phyloP scores from a whole-genome alignment of 176 grass and related monocot genomes.

The Rhynchospora breviuscula region DNA sequence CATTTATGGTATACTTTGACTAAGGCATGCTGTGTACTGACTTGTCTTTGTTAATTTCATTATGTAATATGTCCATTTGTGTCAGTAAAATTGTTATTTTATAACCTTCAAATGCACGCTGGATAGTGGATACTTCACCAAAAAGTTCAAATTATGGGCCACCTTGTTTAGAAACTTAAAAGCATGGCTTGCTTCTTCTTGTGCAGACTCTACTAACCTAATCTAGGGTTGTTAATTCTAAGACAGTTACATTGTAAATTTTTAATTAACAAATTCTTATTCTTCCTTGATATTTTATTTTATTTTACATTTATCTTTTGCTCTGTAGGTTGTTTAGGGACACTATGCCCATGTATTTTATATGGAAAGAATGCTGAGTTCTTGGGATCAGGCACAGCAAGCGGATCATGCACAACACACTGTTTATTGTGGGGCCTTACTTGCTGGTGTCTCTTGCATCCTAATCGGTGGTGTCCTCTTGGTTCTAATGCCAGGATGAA shows the following conservation, averaged over 20 bases:
- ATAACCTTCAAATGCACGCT: neutral
- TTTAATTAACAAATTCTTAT: neutral
- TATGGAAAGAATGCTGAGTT: constrained; percentile 91
- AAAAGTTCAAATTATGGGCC: neutral
- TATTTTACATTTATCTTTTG: neutral
- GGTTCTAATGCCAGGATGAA: constrained; percentile 64
- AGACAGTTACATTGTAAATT: neutral
- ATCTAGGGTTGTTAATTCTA: neutral
- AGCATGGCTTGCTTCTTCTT: neutral
- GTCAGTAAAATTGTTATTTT: neutral
- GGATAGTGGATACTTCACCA: neutral
- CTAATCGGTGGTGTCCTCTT: constrained; percentile 66
- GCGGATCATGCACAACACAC: constrained; percentile 75
- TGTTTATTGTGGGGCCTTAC: constrained; percentile 78
- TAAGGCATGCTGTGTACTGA: neutral
- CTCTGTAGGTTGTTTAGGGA: constrained; percentile 72
- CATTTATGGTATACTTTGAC: neutral
- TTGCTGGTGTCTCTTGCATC: constrained; percentile 77
- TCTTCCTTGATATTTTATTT: neutral
- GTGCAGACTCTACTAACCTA: neutral
- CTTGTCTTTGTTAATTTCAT: neutral
- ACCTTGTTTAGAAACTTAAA: neutral
- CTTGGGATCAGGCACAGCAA: constrained; percentile 69
- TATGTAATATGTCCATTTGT: neutral
- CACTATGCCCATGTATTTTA: constrained; percentile 68